phyloP scores from a whole-genome alignment of 495 filamentous ascomycete species.

The Aspergillus leporis region DNA sequence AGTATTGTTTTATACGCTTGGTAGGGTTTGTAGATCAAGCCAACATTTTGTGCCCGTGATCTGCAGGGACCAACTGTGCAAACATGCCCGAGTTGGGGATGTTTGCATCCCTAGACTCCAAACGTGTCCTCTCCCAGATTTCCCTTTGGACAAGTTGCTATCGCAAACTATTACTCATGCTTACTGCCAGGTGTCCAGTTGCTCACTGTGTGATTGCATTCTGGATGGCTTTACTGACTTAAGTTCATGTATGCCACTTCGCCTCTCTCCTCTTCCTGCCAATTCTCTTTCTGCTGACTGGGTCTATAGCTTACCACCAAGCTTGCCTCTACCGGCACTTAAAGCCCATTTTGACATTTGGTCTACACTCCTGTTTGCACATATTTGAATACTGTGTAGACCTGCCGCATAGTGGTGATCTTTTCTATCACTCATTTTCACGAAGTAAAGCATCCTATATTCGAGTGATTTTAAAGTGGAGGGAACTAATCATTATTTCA shows the following conservation, averaged over 20 bases:
- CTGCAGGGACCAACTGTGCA: constrained; percentile 18
- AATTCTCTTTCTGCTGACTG: constrained; percentile 1
- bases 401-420: not conserved
- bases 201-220: constrained; percentile 9
- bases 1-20: too few relatives aligned
- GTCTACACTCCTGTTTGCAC: not conserved
- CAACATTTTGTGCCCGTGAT: not conserved
- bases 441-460: not conserved
- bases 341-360: not conserved
- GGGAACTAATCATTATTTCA: constrained; percentile 1
- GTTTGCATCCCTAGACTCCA: constrained; percentile 16
- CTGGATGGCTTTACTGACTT: constrained; percentile 25
- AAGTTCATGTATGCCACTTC: constrained; percentile 5
- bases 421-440: not conserved
- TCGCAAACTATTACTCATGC: constrained; percentile 18
- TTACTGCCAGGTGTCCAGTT: constrained; percentile 45
- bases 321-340: constrained; percentile 3
- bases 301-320: constrained; percentile 1
- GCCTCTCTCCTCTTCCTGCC: not conserved
- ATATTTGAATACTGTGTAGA: not conserved
- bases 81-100: constrained; percentile 17
- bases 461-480: not conserved
- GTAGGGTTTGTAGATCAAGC: not conserved
- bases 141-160: constrained; percentile 7
- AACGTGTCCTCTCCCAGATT: constrained; percentile 26